A percentile compares a stretch with the other conserved stretches of the same genome.
phyloP scores from a whole-genome alignment of 805 yeast species.

The Teunomyces kruisii region DNA sequence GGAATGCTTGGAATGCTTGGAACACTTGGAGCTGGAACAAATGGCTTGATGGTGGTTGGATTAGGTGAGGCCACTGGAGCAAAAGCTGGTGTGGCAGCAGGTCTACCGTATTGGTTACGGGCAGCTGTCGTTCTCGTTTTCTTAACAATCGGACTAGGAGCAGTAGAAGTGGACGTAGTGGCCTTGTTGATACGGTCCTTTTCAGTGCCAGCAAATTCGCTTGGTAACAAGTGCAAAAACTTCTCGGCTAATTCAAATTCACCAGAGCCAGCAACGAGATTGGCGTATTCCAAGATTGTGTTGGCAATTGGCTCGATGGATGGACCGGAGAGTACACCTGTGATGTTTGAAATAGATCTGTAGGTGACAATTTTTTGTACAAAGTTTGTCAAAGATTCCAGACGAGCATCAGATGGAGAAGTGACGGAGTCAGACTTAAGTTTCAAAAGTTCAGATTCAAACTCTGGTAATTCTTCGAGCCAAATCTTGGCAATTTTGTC shows the following conservation, averaged over 20 bases:
- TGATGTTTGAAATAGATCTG: constrained; percentile 47
- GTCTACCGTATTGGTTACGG: constrained; percentile 2
- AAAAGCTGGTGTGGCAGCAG: constrained; percentile 4
- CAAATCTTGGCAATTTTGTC: constrained; percentile 80
- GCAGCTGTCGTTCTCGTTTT: constrained; percentile 3
- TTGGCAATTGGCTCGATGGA: constrained; percentile 51
- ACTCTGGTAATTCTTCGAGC: constrained; percentile 64
- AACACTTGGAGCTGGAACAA: constrained; percentile 21
- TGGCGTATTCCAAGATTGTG: constrained; percentile 79
- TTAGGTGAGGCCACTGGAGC: constrained; percentile 2
- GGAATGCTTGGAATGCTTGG: constrained; percentile 30
- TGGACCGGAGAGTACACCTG: constrained; percentile 38
- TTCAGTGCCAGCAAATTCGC: constrained; percentile 67
- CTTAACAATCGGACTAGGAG: constrained; percentile 14
- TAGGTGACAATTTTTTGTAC: constrained; percentile 82
- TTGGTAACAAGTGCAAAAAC: constrained; percentile 71
- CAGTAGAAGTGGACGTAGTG: constrained; percentile 28
- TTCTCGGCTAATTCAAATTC: constrained; percentile 77
- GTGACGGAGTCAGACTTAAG: constrained; percentile 39
- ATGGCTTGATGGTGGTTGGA: constrained; percentile 9
- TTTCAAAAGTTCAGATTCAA: constrained; percentile 45
- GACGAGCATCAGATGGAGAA: constrained; percentile 80
- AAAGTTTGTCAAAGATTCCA: constrained; percentile 75
- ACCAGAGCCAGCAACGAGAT: constrained; percentile 76
- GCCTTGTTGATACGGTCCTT: constrained; percentile 80